phyloP scores from a whole-genome alignment of 2,329 filamentous ascomycete species.

The Diaporthe sp. region DNA sequence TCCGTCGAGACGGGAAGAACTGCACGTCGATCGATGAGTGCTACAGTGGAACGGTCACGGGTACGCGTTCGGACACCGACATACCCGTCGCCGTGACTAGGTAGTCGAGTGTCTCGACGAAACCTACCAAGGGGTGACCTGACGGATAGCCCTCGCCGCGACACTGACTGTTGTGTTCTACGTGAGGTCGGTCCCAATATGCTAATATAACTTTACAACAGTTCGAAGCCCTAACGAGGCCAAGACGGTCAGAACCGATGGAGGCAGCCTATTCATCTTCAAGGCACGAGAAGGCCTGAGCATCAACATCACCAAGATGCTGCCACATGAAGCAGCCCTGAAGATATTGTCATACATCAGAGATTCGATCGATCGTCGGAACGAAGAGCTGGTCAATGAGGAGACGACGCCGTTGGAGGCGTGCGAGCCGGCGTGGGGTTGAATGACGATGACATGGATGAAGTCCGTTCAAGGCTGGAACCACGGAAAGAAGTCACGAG shows the following conservation, averaged over 20 bases:
- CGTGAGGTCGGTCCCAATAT: neutral
- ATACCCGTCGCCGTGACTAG: neutral
- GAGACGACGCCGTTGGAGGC: constrained; percentile 41
- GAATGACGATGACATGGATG: neutral
- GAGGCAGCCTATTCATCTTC: constrained; percentile 39
- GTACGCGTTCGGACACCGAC: neutral
- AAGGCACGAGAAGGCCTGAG: constrained; percentile 41
- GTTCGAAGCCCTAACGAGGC: constrained; percentile 42
- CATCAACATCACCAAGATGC: constrained; percentile 47
- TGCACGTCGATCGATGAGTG: neutral
- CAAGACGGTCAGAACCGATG: constrained; percentile 39
- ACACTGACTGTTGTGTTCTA: neutral
- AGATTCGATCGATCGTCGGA: constrained; percentile 43
- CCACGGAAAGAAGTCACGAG: neutral
- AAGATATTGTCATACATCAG: constrained; percentile 48
- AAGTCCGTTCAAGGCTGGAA: neutral
- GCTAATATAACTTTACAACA: constrained; percentile 12
- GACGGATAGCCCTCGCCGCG: too few species aligned
- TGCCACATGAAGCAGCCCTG: constrained; percentile 47
- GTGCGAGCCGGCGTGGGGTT: constrained; percentile 39
- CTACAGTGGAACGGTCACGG: neutral
- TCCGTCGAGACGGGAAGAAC: neutral
- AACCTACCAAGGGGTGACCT: neutral
- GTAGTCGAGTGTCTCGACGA: neutral
- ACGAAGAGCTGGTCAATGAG: constrained; percentile 40